phyloP scores from a whole-genome alignment of 2,329 filamentous ascomycete genomes.

The Clonostachys chloroleuca region DNA sequence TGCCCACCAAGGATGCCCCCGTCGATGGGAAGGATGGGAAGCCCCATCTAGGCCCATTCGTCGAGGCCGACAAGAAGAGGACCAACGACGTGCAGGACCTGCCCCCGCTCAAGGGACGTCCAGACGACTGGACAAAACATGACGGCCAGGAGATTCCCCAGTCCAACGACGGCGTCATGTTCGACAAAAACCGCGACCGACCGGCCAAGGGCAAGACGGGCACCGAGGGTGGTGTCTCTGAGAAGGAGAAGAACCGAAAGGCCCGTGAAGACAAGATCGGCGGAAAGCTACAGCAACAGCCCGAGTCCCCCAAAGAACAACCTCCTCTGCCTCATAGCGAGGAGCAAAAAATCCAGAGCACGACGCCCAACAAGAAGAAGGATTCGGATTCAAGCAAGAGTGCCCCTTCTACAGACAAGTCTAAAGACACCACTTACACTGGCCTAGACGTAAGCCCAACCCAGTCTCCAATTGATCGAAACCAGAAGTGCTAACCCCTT shows the following conservation, averaged over 20 bases:
- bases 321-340: conserved; percentile 80
- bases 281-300: conserved; percentile 67
- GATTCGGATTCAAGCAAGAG: conserved; percentile 8
- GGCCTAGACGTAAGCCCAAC: conserved; percentile 23
- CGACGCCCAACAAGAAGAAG: conserved; percentile 33
- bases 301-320: conserved; percentile 79
- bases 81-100: conserved; percentile 29
- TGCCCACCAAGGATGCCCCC: conserved; percentile 70
- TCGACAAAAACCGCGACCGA: conserved; percentile 70
- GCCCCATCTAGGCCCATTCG: conserved; percentile 82
- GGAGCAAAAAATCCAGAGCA: conserved; percentile 58
- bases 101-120: conserved; percentile 43
- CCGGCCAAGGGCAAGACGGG: conserved; percentile 85
- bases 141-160: conserved; percentile 60
- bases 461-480: no score
- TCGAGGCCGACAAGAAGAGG: conserved; percentile 45
- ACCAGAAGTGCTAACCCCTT: no score
- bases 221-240: conserved; percentile 83
- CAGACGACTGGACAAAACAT: conserved; percentile 44
- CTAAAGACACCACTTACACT: conserved; percentile 22
- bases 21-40: conserved; percentile 92
- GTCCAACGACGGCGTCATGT: conserved; percentile 82
- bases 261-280: conserved; percentile 61
- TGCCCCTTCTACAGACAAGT: conserved; percentile 32
- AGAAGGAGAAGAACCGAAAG: conserved; percentile 76